Evolutionary conservation across 2,329 filamentous ascomycete genomes (phyloP), one percentile per base, ranked within the genome.

Genomic region (Diaporthe amygdali): DNA sequence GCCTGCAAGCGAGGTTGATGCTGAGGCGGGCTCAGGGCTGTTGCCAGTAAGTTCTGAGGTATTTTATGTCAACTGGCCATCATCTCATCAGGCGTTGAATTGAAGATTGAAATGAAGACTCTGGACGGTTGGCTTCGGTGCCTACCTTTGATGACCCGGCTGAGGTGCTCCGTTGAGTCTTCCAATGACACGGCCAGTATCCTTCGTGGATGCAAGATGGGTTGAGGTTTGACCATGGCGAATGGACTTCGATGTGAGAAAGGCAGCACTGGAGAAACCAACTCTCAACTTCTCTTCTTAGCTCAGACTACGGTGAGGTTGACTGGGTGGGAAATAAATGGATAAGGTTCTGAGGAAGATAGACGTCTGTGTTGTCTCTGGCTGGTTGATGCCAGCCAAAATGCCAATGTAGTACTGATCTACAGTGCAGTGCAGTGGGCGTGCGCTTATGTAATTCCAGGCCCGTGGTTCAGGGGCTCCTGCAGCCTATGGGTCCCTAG

Each of bases 131-230:
- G 63, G 10, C 39, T 12, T 30, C 8, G n/a, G 8, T 15, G 63
- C 73, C 27, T 73, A 90, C 90, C 88, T 83, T 87, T 87, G 44
- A 92, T 80, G 14, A 91, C 80, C 30, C 81, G 80, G 71, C 82
- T 81, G 17, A 90, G 79, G 39, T 86, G 83, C 7, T 85, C 81
- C 8, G 80, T 83, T 69, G 84, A 84, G 44, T 80, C 83, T 70
- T 82, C 83, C 51, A 85, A 80, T n/a, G 84, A 86, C 6, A 92
- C 86, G 20, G 89, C 89, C 44, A 92, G 80, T 68, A 91, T 87
- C 34, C 90, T 83, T 64, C 88, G 84, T 14, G 89, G 86, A 75
- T 89, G 87, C 44, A 81, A 75, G 30, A 89, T 81, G 5, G 86
- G 82, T 79, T 66, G 37, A 6, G 69, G 41, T 20, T 66, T 72